Percentiles rank a stretch among this genome's conserved stretches.
Conservation (phyloP, 805 yeast genomes). For the Sugiyamaella valdiviana region DNA sequence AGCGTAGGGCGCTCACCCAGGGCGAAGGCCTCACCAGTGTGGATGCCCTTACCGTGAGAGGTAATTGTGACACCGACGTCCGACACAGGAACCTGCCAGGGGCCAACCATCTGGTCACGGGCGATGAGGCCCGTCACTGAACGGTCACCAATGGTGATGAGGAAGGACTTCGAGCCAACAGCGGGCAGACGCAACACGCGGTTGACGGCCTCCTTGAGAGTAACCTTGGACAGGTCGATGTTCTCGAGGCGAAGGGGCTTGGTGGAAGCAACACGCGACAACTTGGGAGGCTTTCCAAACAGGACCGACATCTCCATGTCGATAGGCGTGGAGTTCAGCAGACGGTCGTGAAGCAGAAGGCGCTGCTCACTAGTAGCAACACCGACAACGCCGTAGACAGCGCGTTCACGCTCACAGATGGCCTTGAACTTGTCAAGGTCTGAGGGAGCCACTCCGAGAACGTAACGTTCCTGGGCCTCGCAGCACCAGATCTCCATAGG, state of each 20-base stretch:
- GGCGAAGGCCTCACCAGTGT: slow-evolving; percentile 96
- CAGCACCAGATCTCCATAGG: slow-evolving; percentile 99
- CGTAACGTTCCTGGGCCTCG: slow-evolving; percentile 98
- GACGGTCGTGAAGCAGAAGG: slow-evolving; percentile 70
- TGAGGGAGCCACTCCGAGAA: slow-evolving; percentile 79
- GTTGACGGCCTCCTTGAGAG: slow-evolving; percentile 58
- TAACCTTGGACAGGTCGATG: slow-evolving; percentile 28
- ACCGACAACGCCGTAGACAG: slow-evolving; percentile 94
- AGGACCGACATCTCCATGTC: slow-evolving; percentile 92
- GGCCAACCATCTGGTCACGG: slow-evolving; percentile 98
- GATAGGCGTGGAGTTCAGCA: slow-evolving; percentile 78
- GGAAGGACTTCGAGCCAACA: slow-evolving; percentile 90
- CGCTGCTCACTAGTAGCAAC: slow-evolving; percentile 83
- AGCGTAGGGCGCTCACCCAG: slow-evolving; percentile 94
- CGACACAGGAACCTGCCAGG: slow-evolving; percentile 99
- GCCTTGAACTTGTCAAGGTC: slow-evolving; percentile 65
- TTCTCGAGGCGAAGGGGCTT: slow-evolving; percentile 44
- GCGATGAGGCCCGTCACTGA: slow-evolving; percentile 95
- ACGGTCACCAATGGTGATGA: slow-evolving; percentile 97
- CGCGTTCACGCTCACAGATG: slow-evolving; percentile 91
- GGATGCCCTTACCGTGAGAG: slow-evolving; percentile 66
- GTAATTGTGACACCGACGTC: slow-evolving; percentile 96
- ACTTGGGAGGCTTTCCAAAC: slow-evolving; percentile 95
- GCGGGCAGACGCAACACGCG: slow-evolving; percentile 86
- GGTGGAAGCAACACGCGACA: slow-evolving; percentile 70